Evolutionary conservation across 768 basidiomycete species (phyloP), one percentile per base, ranked within the genome.

Genomic region (Pulveroboletus sp.): DNA sequence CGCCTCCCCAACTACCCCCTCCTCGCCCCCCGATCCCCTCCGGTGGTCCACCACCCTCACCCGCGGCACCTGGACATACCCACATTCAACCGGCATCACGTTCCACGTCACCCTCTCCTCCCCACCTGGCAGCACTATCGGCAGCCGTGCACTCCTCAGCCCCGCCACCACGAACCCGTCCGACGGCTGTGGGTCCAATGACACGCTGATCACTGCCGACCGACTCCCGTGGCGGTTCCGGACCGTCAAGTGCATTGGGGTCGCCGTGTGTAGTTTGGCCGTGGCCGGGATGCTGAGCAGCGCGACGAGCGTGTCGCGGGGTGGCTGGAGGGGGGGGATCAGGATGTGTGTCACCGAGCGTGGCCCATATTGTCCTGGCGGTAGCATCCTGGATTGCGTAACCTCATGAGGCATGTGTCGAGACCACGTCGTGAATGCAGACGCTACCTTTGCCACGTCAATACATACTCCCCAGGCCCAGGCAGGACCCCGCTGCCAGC

Each of bases 121-220:
- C 26, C 75, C 71, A 6, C 84, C 84, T 0, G 92, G 86, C 38
- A 89, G 71, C n/a, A 97, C 70, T 39, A 86, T 69, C 3, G 89
- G 83, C 8, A 91, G 56, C 9, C 82, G 77, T 3, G 82, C 81
- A 43, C 72, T 78, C 41, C 89, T 74, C 32, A 87, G 63, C 0
- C 94, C 93, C 3, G 89, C 79, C 38, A 93, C 80, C 14, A 93
- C 81, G 66, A 96, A 95, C n/a, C 77, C 74, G 37, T 89, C 89
- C 11, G 76, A 68, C 14, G 70, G 56, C 52, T 85, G 83, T 1
- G 82, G 75, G 47, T 95, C 92, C 27, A 93, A 74, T 31, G 85
- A 80, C 8, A 93, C 75, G 10, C 79, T 73, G 31, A 94, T 67
- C 55, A 83, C 83, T 0, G 86, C 85, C 3, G 89, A 80, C 32